Evolutionary conservation across 208 protist species (phyloP).

Genomic region (Acanthamoeba lenticulata): DNA sequence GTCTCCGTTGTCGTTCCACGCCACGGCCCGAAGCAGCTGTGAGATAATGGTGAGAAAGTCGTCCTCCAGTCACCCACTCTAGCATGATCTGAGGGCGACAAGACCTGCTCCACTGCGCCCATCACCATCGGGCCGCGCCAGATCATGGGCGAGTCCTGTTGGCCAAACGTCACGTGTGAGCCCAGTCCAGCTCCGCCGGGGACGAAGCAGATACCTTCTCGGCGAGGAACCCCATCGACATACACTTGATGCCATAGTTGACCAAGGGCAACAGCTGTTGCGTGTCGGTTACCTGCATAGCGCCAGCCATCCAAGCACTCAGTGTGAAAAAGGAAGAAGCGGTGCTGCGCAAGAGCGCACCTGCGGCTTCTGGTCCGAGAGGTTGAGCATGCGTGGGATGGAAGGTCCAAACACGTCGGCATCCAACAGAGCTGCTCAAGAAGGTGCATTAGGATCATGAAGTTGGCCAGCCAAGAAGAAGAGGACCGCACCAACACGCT

Average conservation of each 20-base stretch:
- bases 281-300: not conserved
- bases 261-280: constrained; percentile 68
- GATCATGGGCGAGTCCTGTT: constrained; percentile 80
- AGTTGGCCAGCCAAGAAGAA: not conserved
- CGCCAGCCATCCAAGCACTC: too few species aligned
- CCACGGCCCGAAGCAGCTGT: constrained; percentile 67
- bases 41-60: too few species aligned
- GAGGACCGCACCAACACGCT: constrained; percentile 5
- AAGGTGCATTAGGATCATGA: not conserved
- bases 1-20: constrained; percentile 73
- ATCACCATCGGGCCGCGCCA: constrained; percentile 87
- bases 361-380: constrained; percentile 60
- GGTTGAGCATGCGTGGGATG: constrained; percentile 83
- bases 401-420: constrained; percentile 87
- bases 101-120: constrained; percentile 33
- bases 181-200: not conserved
- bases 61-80: not conserved
- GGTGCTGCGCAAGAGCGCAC: not conserved
- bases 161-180: not conserved
- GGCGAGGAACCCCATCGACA: constrained; percentile 88
- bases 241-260: constrained; percentile 86
- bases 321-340: too few species aligned
- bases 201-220: not conserved
- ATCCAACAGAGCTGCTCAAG: constrained; percentile 85
- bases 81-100: not conserved